Evolutionary conservation across 805 yeast species (phyloP), one percentile per base, ranked within the genome.

Genomic region (Cyberlindnera lachancei): DNA sequence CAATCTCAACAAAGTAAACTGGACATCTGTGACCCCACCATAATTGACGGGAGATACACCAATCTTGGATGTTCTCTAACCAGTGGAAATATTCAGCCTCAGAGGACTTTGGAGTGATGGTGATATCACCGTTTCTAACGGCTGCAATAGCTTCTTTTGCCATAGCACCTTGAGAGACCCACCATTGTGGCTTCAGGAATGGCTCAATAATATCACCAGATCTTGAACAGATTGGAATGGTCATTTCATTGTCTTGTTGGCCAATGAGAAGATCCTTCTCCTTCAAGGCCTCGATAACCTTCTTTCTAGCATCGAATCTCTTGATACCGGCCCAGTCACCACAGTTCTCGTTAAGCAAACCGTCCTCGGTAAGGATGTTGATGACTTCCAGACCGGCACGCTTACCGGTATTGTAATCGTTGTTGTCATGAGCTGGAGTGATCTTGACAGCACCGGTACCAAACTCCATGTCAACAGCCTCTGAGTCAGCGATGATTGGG

Each of bases 401-500:
- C 66, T 84, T 88, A 67, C 98, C 98, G 34, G 96, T 86, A 55
- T 68, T 72, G 72, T 85, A 87, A 85, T 92, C 98, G 71, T 92
- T 92, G 52, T 78, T 82, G 64, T 92, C 98, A 62, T 92, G 98
- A 27, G 95, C 96, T 38, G 98, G 98, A 11, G 98, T 92, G 57
- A 92, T 92, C 65, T 92, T 92, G 41, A 92, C 98, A 30, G 98
- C 98, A 79, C 98, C 98, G 41, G 98, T 92, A 72, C 98, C 98
- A 48, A 92, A 92, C 59, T 84, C 95, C 97, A 92, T 92, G 61
- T 92, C 98, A 44, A 92, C 98, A 25, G 96, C 92, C 61, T 85
- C 95, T 24, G 78, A 56, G 58, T 92, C 98, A 32, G 87, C 75
- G 41, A 92, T 66, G 53, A 92, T 85, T 45, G 98, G 98, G 33